A percentile compares a stretch with the other conserved stretches of the same genome.
Evolutionary conservation across 2,329 filamentous ascomycete genomes (phyloP).

Genomic region (Salinomyces thailandicus): DNA sequence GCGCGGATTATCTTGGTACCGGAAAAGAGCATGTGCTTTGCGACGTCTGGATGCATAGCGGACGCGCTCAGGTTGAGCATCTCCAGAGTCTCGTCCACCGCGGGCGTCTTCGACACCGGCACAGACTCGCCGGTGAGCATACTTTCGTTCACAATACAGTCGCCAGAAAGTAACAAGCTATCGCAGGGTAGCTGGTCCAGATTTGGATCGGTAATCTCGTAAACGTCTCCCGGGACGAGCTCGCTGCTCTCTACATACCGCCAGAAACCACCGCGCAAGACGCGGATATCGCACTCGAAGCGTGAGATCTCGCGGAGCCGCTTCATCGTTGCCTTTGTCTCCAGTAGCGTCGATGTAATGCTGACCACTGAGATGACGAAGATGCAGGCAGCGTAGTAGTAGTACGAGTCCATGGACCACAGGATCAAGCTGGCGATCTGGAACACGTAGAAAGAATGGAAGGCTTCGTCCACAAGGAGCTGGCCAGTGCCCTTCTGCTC

Average conservation of each 20-base stretch:
- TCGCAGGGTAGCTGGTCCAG: slow-evolving; percentile 84
- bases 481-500: slow-evolving; percentile 76
- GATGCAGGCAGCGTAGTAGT: slow-evolving; percentile 93
- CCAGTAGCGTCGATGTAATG: slow-evolving; percentile 77
- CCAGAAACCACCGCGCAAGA: slow-evolving; percentile 93
- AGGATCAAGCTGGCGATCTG: slow-evolving; percentile 88
- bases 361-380: slow-evolving; percentile 90
- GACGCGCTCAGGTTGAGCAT: slow-evolving; percentile 68
- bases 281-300: slow-evolving; percentile 91
- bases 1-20: slow-evolving; percentile 93
- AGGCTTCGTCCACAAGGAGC: slow-evolving; percentile 83
- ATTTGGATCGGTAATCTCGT: slow-evolving; percentile 89
- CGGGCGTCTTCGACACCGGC: slow-evolving; percentile 83
- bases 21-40: slow-evolving; percentile 83
- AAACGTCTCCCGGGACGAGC: slow-evolving; percentile 89
- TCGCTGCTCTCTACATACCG: slow-evolving; percentile 76
- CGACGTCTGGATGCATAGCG: slow-evolving; percentile 70
- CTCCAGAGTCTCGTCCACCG: slow-evolving; percentile 67
- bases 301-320: slow-evolving; percentile 81
- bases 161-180: slow-evolving; percentile 79
- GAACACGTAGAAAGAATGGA: slow-evolving; percentile 97
- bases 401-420: slow-evolving; percentile 94
- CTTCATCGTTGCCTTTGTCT: slow-evolving; percentile 87
- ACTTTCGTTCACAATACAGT: slow-evolving; percentile 98
- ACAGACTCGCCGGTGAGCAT: slow-evolving; percentile 98